A percentile compares a stretch with the other conserved stretches of the same genome.
phyloP scores from a whole-genome alignment of 2,329 filamentous ascomycete species.

The Ceratocystis smalleyi region DNA sequence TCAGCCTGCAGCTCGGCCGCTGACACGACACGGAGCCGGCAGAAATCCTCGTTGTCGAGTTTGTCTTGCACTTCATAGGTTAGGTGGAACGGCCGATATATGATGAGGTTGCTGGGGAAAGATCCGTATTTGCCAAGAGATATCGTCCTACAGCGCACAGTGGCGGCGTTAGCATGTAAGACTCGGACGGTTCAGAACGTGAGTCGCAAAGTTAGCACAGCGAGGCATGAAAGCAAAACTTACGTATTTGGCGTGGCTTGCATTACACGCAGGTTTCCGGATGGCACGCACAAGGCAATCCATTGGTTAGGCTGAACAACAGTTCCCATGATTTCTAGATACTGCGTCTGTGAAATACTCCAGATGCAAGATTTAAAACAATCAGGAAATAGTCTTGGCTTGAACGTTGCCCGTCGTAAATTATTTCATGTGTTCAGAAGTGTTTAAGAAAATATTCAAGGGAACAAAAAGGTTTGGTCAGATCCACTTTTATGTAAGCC shows the following conservation, averaged over 20 bases:
- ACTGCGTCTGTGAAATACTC: not conserved
- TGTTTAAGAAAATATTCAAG: slow-evolving; percentile 4
- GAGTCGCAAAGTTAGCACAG: slow-evolving; percentile 9
- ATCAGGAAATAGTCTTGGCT: not conserved
- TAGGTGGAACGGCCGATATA: slow-evolving; percentile 80
- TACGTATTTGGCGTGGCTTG: slow-evolving; percentile 48
- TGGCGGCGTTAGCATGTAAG: slow-evolving; percentile 4
- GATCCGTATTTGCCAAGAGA: slow-evolving; percentile 84
- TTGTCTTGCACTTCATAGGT: slow-evolving; percentile 80
- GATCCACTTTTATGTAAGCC: not conserved
- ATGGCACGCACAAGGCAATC: slow-evolving; percentile 44
- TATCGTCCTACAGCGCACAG: slow-evolving; percentile 45
- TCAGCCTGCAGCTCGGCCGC: slow-evolving; percentile 73
- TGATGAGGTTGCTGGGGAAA: slow-evolving; percentile 75
- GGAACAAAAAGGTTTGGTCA: not conserved
- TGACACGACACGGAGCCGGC: slow-evolving; percentile 61
- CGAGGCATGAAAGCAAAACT: slow-evolving; percentile 15
- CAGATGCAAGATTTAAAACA: not conserved
- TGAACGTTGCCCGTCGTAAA: not conserved
- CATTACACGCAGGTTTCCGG: slow-evolving; percentile 40
- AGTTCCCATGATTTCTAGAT: slow-evolving; percentile 25
- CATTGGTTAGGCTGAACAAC: slow-evolving; percentile 43
- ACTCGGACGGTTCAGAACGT: not conserved
- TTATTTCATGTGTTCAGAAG: not conserved
- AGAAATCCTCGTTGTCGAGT: slow-evolving; percentile 45